These are phyloP conservation scores for Phytopythium sindhum DNA, from an alignment of 352 stramenopile species.

Conservation along the genomic window DNA sequence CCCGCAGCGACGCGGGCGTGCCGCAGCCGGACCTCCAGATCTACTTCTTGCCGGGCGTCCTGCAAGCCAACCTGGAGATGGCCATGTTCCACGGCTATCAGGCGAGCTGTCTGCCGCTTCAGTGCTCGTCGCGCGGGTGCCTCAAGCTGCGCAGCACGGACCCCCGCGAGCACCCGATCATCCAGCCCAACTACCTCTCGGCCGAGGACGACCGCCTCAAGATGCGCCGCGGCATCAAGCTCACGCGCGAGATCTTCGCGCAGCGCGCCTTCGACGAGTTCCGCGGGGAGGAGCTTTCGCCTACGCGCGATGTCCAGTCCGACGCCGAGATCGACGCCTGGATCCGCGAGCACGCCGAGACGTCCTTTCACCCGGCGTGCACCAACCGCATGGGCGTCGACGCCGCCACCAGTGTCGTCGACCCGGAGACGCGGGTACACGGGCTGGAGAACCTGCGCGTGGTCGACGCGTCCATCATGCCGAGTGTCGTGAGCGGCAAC, in stretches of 20 bases:
- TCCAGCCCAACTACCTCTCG: slow-evolving; percentile 75
- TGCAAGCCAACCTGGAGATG: slow-evolving; percentile 24
- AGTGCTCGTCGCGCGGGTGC: slow-evolving; percentile 59
- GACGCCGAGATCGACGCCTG: slow-evolving; percentile 63
- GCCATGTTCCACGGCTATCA: slow-evolving; percentile 52
- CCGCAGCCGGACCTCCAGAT: slow-evolving; percentile 85
- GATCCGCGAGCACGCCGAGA: slow-evolving; percentile 60
- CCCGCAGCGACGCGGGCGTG: slow-evolving; percentile 55
- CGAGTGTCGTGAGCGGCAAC: slow-evolving; percentile 89
- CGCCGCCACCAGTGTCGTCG: slow-evolving; percentile 61
- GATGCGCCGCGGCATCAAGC: slow-evolving; percentile 46
- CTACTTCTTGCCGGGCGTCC: slow-evolving; percentile 82
- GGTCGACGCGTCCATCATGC: slow-evolving; percentile 89
- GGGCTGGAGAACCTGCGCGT: slow-evolving; percentile 74
- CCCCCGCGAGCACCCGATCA: slow-evolving; percentile 46
- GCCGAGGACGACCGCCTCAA: slow-evolving; percentile 57
- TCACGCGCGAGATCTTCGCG: slow-evolving; percentile 73
- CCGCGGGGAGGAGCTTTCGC: slow-evolving; percentile 54
- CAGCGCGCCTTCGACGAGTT: slow-evolving; percentile 65
- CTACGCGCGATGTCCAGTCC: slow-evolving; percentile 28
- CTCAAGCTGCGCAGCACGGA: slow-evolving; percentile 54
- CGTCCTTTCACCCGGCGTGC: slow-evolving; percentile 73
- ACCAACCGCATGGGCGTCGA: slow-evolving; percentile 70
- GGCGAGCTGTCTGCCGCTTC: slow-evolving; percentile 65
- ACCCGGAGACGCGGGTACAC: slow-evolving; percentile 68